Percentiles rank a stretch among this genome's conserved stretches.
phyloP scores from a whole-genome alignment of 2,329 filamentous ascomycete genomes.

The Xylaria multiplex region DNA sequence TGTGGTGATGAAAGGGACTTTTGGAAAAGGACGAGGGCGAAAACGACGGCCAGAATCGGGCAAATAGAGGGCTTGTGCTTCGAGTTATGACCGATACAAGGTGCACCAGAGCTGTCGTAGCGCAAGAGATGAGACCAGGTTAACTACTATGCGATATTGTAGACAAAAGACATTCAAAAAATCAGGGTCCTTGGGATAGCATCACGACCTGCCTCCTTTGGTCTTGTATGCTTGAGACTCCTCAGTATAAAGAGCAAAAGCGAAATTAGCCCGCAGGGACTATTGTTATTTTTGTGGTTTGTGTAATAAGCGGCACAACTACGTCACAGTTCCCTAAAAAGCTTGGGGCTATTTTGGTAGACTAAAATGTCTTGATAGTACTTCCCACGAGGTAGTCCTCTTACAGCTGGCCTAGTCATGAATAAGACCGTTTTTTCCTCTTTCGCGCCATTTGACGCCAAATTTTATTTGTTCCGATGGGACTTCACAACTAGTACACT shows the following conservation, averaged over 20 bases:
- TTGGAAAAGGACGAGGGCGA: background rate
- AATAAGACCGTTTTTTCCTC: background rate
- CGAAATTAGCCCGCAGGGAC: conserved; percentile 25
- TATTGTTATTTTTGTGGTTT: conserved; percentile 33
- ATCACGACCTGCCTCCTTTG: conserved; percentile 31
- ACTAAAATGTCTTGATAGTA: no score
- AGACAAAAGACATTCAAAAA: conserved; percentile 2
- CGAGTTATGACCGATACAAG: conserved; percentile 7
- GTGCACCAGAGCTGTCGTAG: conserved; percentile 1
- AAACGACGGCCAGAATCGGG: conserved; percentile 9
- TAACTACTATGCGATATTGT: background rate
- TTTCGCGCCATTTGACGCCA: background rate
- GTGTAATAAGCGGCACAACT: conserved; percentile 34
- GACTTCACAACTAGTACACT: background rate
- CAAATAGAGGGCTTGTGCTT: conserved; percentile 2
- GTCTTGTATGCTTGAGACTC: conserved; percentile 25
- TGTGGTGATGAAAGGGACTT: conserved; percentile 24
- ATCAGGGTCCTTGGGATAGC: conserved; percentile 26
- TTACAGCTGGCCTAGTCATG: background rate
- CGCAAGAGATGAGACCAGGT: background rate
- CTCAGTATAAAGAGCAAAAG: conserved; percentile 19
- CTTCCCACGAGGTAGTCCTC: no score
- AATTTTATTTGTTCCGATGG: background rate
- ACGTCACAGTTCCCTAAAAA: conserved; percentile 34
- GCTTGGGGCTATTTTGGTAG: conserved; percentile 32